phyloP scores from a whole-genome alignment of 371 early-diverging fungal genomes.

The Mortierella sp. region DNA sequence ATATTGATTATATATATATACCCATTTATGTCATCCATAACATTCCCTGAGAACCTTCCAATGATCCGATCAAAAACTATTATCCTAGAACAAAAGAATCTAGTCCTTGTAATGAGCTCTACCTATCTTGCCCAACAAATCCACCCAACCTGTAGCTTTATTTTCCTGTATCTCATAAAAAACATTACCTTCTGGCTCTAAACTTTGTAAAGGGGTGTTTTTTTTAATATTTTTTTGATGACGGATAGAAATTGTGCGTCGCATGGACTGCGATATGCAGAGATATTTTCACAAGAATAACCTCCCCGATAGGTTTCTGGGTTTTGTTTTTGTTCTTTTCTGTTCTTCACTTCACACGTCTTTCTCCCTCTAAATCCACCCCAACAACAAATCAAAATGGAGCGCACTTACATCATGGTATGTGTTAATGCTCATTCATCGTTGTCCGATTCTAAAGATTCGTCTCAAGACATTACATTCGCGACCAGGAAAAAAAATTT shows the following conservation, averaged over 20 bases:
- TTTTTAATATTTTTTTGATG: background rate
- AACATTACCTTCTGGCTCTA: too few species aligned
- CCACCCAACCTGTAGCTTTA: too few species aligned
- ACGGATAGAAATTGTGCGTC: slow-evolving; percentile 4
- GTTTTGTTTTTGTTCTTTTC: slow-evolving; percentile 41
- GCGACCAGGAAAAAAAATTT: background rate
- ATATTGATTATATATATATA: too few species aligned
- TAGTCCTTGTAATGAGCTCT: too few species aligned
- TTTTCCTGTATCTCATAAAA: too few species aligned
- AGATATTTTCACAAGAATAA: background rate
- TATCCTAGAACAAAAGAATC: too few species aligned
- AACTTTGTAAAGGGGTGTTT: too few species aligned
- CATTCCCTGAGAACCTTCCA: too few species aligned
- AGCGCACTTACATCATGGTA: slow-evolving; percentile 87
- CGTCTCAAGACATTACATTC: background rate
- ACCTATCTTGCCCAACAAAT: too few species aligned
- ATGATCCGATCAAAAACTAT: too few species aligned
- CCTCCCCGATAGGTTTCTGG: background rate
- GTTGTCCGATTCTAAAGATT: background rate
- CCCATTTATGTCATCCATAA: too few species aligned
- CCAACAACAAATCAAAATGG: slow-evolving; percentile 60
- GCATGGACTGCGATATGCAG: slow-evolving; percentile 8
- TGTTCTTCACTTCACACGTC: slow-evolving; percentile 35
- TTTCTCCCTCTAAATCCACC: slow-evolving; percentile 22
- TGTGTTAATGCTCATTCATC: slow-evolving; percentile 6